Conservation (phyloP, 768 basidiomycete genomes). For the Chalciporus pseudorubinellus region DNA sequence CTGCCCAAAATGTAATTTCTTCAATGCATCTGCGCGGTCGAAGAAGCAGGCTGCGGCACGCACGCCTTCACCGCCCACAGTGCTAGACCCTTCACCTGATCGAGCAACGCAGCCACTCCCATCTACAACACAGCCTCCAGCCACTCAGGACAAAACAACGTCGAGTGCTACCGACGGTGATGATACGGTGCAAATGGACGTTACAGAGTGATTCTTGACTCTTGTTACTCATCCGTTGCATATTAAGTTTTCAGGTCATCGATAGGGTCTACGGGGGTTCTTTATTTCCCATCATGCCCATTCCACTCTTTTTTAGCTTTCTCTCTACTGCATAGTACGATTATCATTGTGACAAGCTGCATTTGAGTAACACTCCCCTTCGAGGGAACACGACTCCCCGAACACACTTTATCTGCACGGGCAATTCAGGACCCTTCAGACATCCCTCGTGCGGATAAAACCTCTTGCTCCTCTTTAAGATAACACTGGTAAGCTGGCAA, state of each 20-base stretch:
- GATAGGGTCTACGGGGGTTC: neutral
- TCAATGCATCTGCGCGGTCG: conserved; percentile 55
- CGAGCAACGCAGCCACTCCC: conserved; percentile 6
- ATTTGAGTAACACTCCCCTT: neutral
- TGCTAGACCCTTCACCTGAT: conserved; percentile 7
- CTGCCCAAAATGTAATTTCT: conserved; percentile 83
- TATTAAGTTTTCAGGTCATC: neutral
- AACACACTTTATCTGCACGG: too few species aligned
- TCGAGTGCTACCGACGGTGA: conserved; percentile 3
- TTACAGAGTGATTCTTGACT: conserved; percentile 13
- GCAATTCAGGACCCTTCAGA: too few species aligned
- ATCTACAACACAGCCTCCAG: neutral
- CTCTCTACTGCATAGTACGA: neutral
- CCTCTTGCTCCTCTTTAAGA: neutral
- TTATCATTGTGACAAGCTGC: neutral
- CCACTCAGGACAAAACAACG: neutral
- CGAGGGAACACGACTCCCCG: too few species aligned
- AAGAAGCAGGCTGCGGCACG: conserved; percentile 27
- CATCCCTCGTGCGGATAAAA: neutral
- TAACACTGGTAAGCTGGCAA: conserved; percentile 5
- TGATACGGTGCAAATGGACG: conserved; percentile 10
- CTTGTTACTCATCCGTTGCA: neutral
- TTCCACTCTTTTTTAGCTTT: neutral
- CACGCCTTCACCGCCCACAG: conserved; percentile 28
- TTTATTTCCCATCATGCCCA: neutral